Base-by-base conservation (phyloP, 768 basidiomycete species). In the Auricularia auricula-judae region DNA sequence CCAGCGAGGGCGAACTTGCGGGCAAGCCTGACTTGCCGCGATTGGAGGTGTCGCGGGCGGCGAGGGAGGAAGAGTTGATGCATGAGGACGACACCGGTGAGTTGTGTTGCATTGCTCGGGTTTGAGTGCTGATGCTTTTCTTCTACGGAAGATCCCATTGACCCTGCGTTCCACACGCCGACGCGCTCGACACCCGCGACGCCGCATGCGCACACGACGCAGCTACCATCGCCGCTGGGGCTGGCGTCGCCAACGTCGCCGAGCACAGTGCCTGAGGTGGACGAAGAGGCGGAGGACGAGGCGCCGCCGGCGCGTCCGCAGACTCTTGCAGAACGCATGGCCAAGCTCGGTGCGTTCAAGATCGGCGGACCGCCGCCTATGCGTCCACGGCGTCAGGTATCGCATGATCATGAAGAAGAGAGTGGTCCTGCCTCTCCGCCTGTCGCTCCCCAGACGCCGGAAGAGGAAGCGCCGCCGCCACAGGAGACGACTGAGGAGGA, bases 301-400 rank as follows among this genome's bases (percentile, higher is more conserved):
- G 75, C 73, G 8, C 80, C 78, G 23, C 70, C 73, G 11, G 67
- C 74, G 2, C 80, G 86, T 60, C 82, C 86, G 29, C 80, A 80
- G 36, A 89, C 89, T 1, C 90, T 97, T 43, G 92, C 93, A 1
- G 93, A 96, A 65, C 82, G 94, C n/a, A 95, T 97, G 93, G 93
- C 93, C 1, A 91, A 86, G 70, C 79, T 97, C 0, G 92, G 94
- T 16, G 91, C 90, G 3, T 86, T 96, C 71, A 84, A 82, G 66
- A 88, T 94, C 67, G 91, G 91, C 1, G 85, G 81, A 54, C 71
- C 72, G 4, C 87, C 87, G 16, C 83, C 78, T 78, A 1, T 73
- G 77, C 18, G 74, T 14, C n/a, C 5, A 68, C 47, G 47, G 5
- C 47, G 47, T 51, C 47, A 69, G 16, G 67, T 71, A 42, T 65